Percentiles rank a stretch among this genome's conserved stretches.
phyloP scores from a whole-genome alignment of 2,329 filamentous ascomycete genomes.

The Paecilomyces sp. region DNA sequence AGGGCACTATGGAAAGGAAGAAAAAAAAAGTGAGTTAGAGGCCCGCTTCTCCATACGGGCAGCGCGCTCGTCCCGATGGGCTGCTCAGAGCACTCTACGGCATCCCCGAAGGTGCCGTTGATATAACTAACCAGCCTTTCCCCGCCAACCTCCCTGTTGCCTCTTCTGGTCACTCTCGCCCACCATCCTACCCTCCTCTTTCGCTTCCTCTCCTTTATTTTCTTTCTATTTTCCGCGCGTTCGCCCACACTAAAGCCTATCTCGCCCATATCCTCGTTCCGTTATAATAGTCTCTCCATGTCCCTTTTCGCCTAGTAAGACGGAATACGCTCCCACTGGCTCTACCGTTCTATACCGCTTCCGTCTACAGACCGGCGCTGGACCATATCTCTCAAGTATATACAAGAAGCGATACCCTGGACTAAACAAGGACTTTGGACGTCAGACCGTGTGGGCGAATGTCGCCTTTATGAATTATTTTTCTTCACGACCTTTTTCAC shows the following conservation, averaged over 20 bases:
- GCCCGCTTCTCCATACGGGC: background rate
- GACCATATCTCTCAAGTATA: background rate
- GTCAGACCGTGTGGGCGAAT: slow-evolving; percentile 29
- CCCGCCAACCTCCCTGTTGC: slow-evolving; percentile 8
- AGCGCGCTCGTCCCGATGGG: background rate
- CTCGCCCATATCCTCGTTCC: slow-evolving; percentile 10
- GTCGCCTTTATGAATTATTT: slow-evolving; percentile 28
- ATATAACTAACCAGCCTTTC: slow-evolving; percentile 1
- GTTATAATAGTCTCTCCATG: slow-evolving; percentile 11
- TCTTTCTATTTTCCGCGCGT: slow-evolving; percentile 4
- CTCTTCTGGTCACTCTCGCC: slow-evolving; percentile 15
- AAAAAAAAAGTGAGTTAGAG: background rate
- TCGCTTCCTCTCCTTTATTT: slow-evolving; percentile 7
- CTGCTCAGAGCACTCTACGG: background rate
- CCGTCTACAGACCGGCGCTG: background rate
- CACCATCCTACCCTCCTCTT: slow-evolving; percentile 11
- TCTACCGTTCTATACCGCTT: slow-evolving; percentile 17
- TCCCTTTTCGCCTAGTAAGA: slow-evolving; percentile 10
- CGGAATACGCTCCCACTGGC: slow-evolving; percentile 4
- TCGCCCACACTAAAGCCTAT: slow-evolving; percentile 11
- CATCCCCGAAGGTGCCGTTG: background rate
- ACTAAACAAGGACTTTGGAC: slow-evolving; percentile 4
- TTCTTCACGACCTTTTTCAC: slow-evolving; percentile 11
- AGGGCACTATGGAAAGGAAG: background rate
- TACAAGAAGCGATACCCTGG: background rate